Percentiles rank a stretch among this genome's conserved stretches.
Conservation (phyloP, 2,329 filamentous ascomycete species). For the Alternaria sp. region DNA sequence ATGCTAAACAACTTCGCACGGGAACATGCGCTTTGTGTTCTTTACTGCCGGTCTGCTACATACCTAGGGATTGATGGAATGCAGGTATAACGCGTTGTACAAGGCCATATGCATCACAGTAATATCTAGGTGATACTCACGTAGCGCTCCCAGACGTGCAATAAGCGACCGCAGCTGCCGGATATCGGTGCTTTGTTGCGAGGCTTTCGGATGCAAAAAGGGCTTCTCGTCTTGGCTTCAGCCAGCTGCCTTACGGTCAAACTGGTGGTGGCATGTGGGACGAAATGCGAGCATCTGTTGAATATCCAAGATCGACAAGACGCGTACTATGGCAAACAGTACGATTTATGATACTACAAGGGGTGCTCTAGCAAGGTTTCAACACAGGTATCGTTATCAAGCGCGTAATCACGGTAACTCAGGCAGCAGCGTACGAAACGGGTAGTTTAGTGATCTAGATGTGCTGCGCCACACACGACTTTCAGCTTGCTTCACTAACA, state of each 20-base stretch:
- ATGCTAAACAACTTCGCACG: not conserved
- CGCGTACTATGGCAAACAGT: not conserved
- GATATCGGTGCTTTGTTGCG: not conserved
- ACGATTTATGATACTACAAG: not conserved
- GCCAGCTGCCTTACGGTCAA: not conserved
- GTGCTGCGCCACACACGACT: not conserved
- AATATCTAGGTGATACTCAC: not conserved
- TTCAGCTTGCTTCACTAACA: not conserved
- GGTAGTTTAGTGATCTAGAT: not conserved
- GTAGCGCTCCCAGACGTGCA: not conserved
- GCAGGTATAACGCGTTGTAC: not conserved
- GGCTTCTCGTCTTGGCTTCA: not conserved
- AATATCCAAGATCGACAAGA: not conserved
- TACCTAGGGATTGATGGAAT: not conserved
- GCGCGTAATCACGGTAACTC: not conserved
- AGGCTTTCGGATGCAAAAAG: not conserved
- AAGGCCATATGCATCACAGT: not conserved
- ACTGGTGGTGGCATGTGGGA: not conserved
- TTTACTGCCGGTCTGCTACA: not conserved
- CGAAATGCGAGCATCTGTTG: not conserved
- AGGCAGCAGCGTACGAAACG: not conserved
- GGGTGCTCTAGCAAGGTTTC: not conserved
- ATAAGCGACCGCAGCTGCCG: not conserved
- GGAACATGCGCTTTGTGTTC: not conserved
- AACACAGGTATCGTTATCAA: not conserved